Base-by-base conservation (phyloP, 164 flowering plant species). In the Cinnamomum micranthum region DNA sequence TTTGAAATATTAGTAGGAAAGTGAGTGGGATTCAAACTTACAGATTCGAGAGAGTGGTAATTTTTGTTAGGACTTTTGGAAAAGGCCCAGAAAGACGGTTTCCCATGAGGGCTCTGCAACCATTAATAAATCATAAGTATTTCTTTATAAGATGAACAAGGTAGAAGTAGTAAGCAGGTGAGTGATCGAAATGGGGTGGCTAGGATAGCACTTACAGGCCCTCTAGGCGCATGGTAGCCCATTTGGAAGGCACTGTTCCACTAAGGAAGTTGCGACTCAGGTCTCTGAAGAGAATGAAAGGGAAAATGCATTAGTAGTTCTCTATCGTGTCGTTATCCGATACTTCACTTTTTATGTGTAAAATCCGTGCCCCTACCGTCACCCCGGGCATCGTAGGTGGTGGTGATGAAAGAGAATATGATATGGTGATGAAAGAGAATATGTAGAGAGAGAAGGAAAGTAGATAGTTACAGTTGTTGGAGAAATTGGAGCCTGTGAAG, bases 11-110 rank as follows among this genome's bases (percentile, higher is more conserved):
- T 28, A 65, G 64, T n/a, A 25, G 15, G 13, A 66, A 31, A 17
- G 47, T 17, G 69, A 69, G 27, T 13, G 24, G 55, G 2, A 69
- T 69, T 70, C 59, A n/a, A 66, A 74, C 91, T 17, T 89, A 90
- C 97, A 92, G 69, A 81, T 88, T 90, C 64, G n/a, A 60, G 33
- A 92, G 93, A 51, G 90, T 79, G 70, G 85, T 86, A 71, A 92
- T 86, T 65, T 71, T 85, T 73, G 92, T 86, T 50, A 92, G 79
- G 23, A 72, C 88, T 70, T 74, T 77, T 24, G 97, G 97, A 75
- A 92, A 92, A 70, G 88, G 91, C 72, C 97, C 97, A 1, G 92
- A 88, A 71, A 92, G 78, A 35, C 80, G 84, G 78, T 92, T 92
- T 71, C 88, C 92, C 97, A 92, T 90, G 0, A 92, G 76, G 63